Evolutionary conservation across 495 filamentous ascomycete species (phyloP), one percentile per base, ranked within the genome.

Genomic region (Trichoderma parareesei): DNA sequence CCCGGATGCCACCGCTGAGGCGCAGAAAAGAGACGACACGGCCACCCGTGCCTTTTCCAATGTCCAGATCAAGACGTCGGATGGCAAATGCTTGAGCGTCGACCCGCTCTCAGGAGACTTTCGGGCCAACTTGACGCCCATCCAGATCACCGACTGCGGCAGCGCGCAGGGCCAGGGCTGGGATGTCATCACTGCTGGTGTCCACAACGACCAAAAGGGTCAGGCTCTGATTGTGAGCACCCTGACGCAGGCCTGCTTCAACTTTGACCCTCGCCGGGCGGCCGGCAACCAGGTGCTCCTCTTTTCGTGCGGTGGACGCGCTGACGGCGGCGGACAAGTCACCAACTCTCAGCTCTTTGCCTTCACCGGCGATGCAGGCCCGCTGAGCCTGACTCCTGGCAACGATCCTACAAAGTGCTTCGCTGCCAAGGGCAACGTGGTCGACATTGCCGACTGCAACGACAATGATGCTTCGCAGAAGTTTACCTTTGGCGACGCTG

Each of bases 251-350:
- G 82, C 82, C 48, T 85, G 82, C 64, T 71, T 82, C 65, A 84
- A 82, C 74, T 82, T 84, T 59, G 81, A 85, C 65, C 73, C 74
- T 1, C 75, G 80, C 18, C 74, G 80, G n/a, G 69, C 71, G 0
- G 70, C 69, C 40, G 80, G 79, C 14, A 79, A 80, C 63, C 78
- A 81, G 70, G 78, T 78, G 33, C 37, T 79, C n/a, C 68, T 82
- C 61, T 85, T 84, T 65, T 81, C 80, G 16, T 85, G 82, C 63
- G 82, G 82, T 48, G 82, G 82, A 2, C 72, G 81, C n/a, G 82
- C 81, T 14, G 82, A 82, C 63, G 82, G 82, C 57, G 72, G 78
- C 18, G 82, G 82, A 27, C 68, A 69, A 20, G 78, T 82, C 3
- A 81, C 82, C 35, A 70, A 78, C 59, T 83, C 80, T 3, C 81